Evolutionary conservation across 768 basidiomycete genomes (phyloP).

Genomic region (Macrocybe gigantea): DNA sequence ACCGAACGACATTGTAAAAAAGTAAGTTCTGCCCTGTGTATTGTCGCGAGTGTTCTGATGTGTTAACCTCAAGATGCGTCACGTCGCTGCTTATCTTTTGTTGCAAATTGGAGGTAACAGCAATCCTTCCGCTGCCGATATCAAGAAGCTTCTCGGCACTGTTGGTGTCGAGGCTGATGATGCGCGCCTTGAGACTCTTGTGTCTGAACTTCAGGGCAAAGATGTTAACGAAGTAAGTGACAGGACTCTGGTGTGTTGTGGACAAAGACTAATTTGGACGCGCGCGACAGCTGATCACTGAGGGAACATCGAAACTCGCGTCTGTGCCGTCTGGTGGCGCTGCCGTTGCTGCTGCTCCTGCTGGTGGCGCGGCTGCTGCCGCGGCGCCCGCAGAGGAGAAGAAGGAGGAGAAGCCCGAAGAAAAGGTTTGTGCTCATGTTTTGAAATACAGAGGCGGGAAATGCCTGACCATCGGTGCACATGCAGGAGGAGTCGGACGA

Average conservation of each 20-base stretch:
- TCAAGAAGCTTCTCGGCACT: constrained; percentile 79
- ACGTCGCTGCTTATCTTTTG: constrained; percentile 95
- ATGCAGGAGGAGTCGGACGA: constrained; percentile 89
- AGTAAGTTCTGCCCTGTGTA: too few relatives aligned
- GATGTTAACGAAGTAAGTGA: constrained; percentile 68
- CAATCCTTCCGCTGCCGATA: constrained; percentile 77
- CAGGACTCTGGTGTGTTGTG: constrained; percentile 7
- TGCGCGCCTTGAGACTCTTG: constrained; percentile 70
- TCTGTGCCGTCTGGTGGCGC: constrained; percentile 96
- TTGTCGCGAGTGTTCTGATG: not conserved
- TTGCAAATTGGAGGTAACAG: constrained; percentile 92
- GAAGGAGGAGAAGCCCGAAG: constrained; percentile 87
- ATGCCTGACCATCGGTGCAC: not conserved
- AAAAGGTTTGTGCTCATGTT: constrained; percentile 56
- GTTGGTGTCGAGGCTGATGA: constrained; percentile 90
- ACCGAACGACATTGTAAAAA: not conserved
- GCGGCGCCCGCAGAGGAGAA: constrained; percentile 67
- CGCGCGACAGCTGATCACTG: constrained; percentile 69
- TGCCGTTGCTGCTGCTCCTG: constrained; percentile 51
- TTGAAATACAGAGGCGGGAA: constrained; percentile 2
- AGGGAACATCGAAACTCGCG: constrained; percentile 89
- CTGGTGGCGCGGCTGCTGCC: constrained; percentile 43
- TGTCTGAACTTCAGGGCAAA: constrained; percentile 90
- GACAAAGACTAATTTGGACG: constrained; percentile 4
- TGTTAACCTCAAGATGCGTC: constrained; percentile 59